Conservation (phyloP, 1,284 basidiomycete species). For the Ceratobasidium sp. region DNA sequence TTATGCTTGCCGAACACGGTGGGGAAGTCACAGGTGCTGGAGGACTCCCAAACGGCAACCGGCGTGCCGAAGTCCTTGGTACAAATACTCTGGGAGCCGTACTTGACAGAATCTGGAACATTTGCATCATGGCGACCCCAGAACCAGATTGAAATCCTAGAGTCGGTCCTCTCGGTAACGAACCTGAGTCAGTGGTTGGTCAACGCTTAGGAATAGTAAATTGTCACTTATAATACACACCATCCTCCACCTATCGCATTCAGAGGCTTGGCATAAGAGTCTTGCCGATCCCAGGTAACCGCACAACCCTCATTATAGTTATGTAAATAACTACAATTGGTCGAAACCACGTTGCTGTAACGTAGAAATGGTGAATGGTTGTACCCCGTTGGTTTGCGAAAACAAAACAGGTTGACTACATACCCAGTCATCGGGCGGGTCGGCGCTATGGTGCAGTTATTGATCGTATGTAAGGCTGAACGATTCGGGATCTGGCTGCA, state of each 20-base stretch:
- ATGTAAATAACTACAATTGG: constrained; percentile 60
- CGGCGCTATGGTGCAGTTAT: constrained; percentile 50
- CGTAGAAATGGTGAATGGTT: constrained; percentile 7
- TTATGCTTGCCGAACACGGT: constrained; percentile 64
- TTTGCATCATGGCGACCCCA: constrained; percentile 56
- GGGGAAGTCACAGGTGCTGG: constrained; percentile 59
- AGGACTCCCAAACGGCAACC: constrained; percentile 61
- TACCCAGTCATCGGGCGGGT: constrained; percentile 51
- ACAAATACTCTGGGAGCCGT: constrained; percentile 48
- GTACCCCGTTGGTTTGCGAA: background rate
- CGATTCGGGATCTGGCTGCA: constrained; percentile 54
- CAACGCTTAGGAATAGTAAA: background rate
- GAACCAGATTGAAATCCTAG: constrained; percentile 58
- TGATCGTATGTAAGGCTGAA: constrained; percentile 63
- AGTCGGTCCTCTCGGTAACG: constrained; percentile 44
- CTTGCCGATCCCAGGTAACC: constrained; percentile 57
- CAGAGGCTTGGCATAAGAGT: constrained; percentile 65
- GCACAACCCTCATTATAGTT: constrained; percentile 70
- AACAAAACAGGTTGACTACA: constrained; percentile 43
- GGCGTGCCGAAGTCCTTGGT: constrained; percentile 56
- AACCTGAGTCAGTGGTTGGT: constrained; percentile 26
- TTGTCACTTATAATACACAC: constrained; percentile 48
- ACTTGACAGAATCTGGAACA: constrained; percentile 56
- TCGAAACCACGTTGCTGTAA: constrained; percentile 53
- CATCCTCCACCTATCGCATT: constrained; percentile 67